phyloP scores from a whole-genome alignment of 768 basidiomycete species.

The Mycena crocata region DNA sequence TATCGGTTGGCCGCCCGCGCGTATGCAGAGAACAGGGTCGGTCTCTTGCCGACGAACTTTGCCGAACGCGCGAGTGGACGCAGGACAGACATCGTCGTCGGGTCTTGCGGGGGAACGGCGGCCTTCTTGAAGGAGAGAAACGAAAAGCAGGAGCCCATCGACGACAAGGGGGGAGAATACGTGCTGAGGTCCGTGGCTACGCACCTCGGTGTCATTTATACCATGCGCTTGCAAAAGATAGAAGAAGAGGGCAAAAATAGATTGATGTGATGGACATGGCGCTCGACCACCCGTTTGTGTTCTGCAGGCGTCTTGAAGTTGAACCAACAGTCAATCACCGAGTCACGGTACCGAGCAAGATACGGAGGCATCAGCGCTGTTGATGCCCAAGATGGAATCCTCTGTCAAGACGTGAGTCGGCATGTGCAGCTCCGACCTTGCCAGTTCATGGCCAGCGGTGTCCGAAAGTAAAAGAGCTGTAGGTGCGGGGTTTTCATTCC shows the following conservation, averaged over 20 bases:
- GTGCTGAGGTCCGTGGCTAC: constrained; percentile 14
- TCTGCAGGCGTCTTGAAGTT: not conserved
- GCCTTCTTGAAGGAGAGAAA: constrained; percentile 8
- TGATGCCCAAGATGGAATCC: constrained; percentile 20
- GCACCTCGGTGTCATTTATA: constrained; percentile 18
- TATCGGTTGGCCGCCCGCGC: constrained; percentile 34
- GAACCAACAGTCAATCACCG: not conserved
- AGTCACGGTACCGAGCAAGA: not conserved
- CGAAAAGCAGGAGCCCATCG: constrained; percentile 28
- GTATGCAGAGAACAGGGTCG: constrained; percentile 29
- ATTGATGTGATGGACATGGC: constrained; percentile 12
- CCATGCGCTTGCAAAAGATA: constrained; percentile 13
- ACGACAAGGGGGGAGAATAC: constrained; percentile 9
- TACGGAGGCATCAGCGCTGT: constrained; percentile 17
- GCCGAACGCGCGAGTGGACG: constrained; percentile 32
- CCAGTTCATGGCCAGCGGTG: not conserved
- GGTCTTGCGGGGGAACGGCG: constrained; percentile 2
- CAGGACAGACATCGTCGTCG: constrained; percentile 25
- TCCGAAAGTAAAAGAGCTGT: not conserved
- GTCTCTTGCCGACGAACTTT: constrained; percentile 20
- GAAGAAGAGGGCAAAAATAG: constrained; percentile 16
- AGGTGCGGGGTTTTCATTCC: not conserved
- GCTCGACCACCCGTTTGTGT: not conserved
- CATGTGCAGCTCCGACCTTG: constrained; percentile 18
- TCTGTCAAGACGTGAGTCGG: constrained; percentile 4